Evolutionary conservation across 2,329 filamentous ascomycete genomes (phyloP).

Genomic region (Simplicillium aogashimaense): DNA sequence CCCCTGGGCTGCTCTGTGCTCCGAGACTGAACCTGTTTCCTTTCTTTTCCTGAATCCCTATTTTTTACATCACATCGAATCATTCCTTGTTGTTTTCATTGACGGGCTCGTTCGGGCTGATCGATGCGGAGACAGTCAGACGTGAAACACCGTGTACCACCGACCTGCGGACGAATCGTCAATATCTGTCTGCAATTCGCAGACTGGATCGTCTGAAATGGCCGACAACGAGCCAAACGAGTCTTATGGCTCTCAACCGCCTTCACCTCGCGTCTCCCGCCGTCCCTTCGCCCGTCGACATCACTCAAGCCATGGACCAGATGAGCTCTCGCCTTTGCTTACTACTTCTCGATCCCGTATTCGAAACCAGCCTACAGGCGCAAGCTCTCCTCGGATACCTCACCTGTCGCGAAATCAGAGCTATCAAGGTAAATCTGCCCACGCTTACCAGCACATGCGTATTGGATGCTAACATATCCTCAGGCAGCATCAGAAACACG

Average conservation of each 20-base stretch:
- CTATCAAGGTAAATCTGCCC: constrained; percentile 23
- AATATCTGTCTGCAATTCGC: too few relatives aligned
- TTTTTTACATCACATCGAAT: too few relatives aligned
- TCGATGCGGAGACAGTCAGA: too few relatives aligned
- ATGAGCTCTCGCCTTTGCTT: constrained; percentile 35
- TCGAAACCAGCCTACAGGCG: constrained; percentile 24
- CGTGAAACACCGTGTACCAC: too few relatives aligned
- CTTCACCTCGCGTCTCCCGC: constrained; percentile 21
- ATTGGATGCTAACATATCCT: neutral
- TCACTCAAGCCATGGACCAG: constrained; percentile 20
- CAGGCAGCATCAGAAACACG: constrained; percentile 26
- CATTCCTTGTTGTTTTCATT: too few relatives aligned
- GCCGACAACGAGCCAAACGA: too few relatives aligned
- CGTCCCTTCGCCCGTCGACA: constrained; percentile 15
- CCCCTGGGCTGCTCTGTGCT: too few relatives aligned
- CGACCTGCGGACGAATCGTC: too few relatives aligned
- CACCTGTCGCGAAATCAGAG: constrained; percentile 30
- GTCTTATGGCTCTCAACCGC: constrained; percentile 16
- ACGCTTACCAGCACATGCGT: neutral
- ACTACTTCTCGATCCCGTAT: constrained; percentile 28
- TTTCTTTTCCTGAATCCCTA: too few relatives aligned
- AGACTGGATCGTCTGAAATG: too few relatives aligned
- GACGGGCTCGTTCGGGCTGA: too few relatives aligned
- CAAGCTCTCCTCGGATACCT: constrained; percentile 16
- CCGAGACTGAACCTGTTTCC: too few relatives aligned